Percentiles rank a stretch among this genome's conserved stretches.
Evolutionary conservation across 2,329 filamentous ascomycete genomes (phyloP).

Genomic region (Exophiala alcalophila): DNA sequence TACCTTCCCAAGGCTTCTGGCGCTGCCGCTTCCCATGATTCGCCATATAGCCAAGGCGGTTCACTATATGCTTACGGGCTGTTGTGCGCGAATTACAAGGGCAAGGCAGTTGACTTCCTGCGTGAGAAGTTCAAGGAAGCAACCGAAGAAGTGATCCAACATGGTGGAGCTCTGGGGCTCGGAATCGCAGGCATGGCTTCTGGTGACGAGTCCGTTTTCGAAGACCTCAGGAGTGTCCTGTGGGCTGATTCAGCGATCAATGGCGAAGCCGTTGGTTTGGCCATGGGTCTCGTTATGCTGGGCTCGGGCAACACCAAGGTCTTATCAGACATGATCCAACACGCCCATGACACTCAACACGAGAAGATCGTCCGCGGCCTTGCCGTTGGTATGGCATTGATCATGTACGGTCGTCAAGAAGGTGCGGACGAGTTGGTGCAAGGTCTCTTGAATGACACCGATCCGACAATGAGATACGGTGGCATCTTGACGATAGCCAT

Average conservation of each 20-base stretch:
- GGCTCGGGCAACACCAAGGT: slow-evolving; percentile 95
- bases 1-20: slow-evolving; percentile 73
- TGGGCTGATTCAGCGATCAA: slow-evolving; percentile 95
- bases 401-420: slow-evolving; percentile 97
- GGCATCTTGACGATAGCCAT: slow-evolving; percentile 98
- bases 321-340: slow-evolving; percentile 94
- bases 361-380: slow-evolving; percentile 98
- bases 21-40: slow-evolving; percentile 71
- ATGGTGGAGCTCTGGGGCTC: slow-evolving; percentile 89
- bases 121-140: slow-evolving; percentile 49
- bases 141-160: slow-evolving; percentile 80
- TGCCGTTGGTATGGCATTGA: slow-evolving; percentile 92
- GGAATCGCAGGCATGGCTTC: slow-evolving; percentile 98
- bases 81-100: slow-evolving; percentile 96
- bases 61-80: slow-evolving; percentile 92
- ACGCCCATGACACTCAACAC: slow-evolving; percentile 95
- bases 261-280: slow-evolving; percentile 89
- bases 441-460: slow-evolving; percentile 85
- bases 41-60: slow-evolving; percentile 92
- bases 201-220: slow-evolving; percentile 83
- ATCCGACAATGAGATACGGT: slow-evolving; percentile 90
- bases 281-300: slow-evolving; percentile 98
- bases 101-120: slow-evolving; percentile 63
- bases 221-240: slow-evolving; percentile 82
- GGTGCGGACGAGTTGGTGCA: slow-evolving; percentile 92